A percentile compares a stretch with the other conserved stretches of the same genome.
phyloP scores from a whole-genome alignment of 2,329 filamentous ascomycete species.

The Fusarium pininemorale region DNA sequence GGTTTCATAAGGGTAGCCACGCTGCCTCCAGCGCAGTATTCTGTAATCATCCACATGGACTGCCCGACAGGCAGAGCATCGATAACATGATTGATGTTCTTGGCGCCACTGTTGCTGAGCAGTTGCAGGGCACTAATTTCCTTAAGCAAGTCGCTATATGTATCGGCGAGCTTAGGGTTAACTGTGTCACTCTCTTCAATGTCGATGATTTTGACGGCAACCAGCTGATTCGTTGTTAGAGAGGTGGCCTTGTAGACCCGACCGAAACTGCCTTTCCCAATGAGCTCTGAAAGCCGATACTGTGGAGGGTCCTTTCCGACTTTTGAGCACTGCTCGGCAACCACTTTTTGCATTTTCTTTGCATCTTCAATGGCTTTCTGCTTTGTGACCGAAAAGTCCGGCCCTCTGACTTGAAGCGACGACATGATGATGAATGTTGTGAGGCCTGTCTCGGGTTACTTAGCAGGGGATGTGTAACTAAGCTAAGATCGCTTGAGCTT shows the following conservation, averaged over 20 bases:
- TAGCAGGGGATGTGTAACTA: conserved; percentile 7
- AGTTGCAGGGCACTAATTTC: conserved; percentile 76
- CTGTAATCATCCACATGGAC: conserved; percentile 87
- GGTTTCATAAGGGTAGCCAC: conserved; percentile 77
- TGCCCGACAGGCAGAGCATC: conserved; percentile 81
- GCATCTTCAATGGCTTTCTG: conserved; percentile 74
- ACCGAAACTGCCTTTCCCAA: conserved; percentile 79
- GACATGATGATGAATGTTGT: conserved; percentile 46
- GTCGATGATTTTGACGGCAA: conserved; percentile 85
- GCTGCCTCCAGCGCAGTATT: conserved; percentile 86
- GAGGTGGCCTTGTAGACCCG: conserved; percentile 74
- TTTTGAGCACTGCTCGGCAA: conserved; percentile 69
- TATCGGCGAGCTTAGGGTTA: conserved; percentile 71
- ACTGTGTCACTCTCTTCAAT: conserved; percentile 79
- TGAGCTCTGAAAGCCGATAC: conserved; percentile 76
- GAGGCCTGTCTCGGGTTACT: conserved; percentile 19
- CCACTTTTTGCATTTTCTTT: conserved; percentile 71
- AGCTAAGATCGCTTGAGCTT: conserved; percentile 16
- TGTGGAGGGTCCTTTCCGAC: conserved; percentile 68
- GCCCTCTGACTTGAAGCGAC: conserved; percentile 54
- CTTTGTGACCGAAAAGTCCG: conserved; percentile 59
- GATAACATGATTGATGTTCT: conserved; percentile 83
- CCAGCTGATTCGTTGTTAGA: conserved; percentile 60
- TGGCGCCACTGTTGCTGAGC: conserved; percentile 76
- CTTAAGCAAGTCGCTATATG: conserved; percentile 75